These are phyloP conservation scores for Cladorrhinum sp. DNA, from an alignment of 2,329 filamentous ascomycete genomes.

Conservation along the genomic window DNA sequence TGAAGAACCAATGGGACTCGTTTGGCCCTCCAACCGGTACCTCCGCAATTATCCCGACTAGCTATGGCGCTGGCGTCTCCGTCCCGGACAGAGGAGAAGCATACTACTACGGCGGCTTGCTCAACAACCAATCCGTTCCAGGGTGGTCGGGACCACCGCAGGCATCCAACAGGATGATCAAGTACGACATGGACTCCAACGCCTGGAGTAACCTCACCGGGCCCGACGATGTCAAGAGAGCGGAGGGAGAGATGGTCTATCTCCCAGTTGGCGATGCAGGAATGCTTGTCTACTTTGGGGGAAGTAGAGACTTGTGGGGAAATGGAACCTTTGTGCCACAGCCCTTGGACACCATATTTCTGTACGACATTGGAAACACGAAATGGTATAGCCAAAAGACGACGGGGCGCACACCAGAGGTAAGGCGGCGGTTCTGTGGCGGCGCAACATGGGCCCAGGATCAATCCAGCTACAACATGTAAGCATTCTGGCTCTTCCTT, in stretches of 20 bases:
- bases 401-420: constrained; percentile 9
- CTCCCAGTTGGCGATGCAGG: constrained; percentile 19
- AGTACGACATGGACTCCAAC: constrained; percentile 21
- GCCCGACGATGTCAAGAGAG: constrained; percentile 14
- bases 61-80: constrained; percentile 20
- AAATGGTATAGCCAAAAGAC: constrained; percentile 21
- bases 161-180: constrained; percentile 17
- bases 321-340: constrained; percentile 16
- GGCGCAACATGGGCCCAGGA: constrained; percentile 20
- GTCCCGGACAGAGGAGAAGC: constrained; percentile 17
- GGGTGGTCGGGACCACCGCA: constrained; percentile 14
- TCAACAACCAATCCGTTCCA: constrained; percentile 13
- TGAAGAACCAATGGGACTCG: constrained; percentile 18
- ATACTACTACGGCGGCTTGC: constrained; percentile 21
- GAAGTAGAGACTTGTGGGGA: constrained; percentile 9
- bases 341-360: constrained; percentile 17
- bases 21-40: constrained; percentile 11
- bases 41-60: constrained; percentile 4
- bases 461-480: constrained; percentile 23
- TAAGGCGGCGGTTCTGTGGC: constrained; percentile 17
- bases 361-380: constrained; percentile 17
- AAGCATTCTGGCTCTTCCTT: background rate
- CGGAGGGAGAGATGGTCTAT: constrained; percentile 20
- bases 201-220: constrained; percentile 16
- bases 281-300: constrained; percentile 22